phyloP scores from a whole-genome alignment of 805 yeast genomes.

The Yarrowia osloensis region DNA sequence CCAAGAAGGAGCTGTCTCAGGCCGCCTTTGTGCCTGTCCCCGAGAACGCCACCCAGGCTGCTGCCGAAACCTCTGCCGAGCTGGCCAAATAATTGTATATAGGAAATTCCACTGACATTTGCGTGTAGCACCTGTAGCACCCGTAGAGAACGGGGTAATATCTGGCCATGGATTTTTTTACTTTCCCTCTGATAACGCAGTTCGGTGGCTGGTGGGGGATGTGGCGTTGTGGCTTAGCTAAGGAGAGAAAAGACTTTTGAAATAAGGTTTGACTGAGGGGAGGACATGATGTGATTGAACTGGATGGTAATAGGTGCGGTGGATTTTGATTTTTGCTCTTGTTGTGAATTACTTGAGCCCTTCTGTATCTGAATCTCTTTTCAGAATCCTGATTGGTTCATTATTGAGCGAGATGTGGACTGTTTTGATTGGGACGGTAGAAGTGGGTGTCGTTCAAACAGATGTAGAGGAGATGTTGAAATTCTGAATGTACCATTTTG shows the following conservation, averaged over 20 bases:
- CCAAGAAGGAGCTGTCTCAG: conserved; percentile 2
- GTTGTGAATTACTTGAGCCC: no score
- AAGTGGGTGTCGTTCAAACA: no score
- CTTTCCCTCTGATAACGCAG: conserved; percentile 22
- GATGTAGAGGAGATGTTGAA: no score
- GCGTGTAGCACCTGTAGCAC: not conserved
- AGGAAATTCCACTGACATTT: conserved; percentile 28
- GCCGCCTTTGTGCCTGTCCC: conserved; percentile 1
- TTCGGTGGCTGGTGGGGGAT: conserved; percentile 6
- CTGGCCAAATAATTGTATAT: conserved; percentile 28
- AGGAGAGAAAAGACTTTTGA: not conserved
- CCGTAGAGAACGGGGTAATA: not conserved
- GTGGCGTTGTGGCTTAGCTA: conserved; percentile 25
- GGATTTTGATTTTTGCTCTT: no score
- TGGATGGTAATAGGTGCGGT: no score
- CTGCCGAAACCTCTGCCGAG: conserved; percentile 6
- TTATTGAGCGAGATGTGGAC: no score
- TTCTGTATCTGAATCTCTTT: no score
- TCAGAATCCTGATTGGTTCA: no score
- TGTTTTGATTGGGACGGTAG: no score
- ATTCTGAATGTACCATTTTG: no score
- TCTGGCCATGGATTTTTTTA: not conserved
- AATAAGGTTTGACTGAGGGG: not conserved
- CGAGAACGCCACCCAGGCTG: conserved; percentile 14
- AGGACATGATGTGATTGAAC: no score